Percentiles rank a stretch among this genome's conserved stretches.
phyloP scores from a whole-genome alignment of 345 rosid species.

The Citrus sp. region DNA sequence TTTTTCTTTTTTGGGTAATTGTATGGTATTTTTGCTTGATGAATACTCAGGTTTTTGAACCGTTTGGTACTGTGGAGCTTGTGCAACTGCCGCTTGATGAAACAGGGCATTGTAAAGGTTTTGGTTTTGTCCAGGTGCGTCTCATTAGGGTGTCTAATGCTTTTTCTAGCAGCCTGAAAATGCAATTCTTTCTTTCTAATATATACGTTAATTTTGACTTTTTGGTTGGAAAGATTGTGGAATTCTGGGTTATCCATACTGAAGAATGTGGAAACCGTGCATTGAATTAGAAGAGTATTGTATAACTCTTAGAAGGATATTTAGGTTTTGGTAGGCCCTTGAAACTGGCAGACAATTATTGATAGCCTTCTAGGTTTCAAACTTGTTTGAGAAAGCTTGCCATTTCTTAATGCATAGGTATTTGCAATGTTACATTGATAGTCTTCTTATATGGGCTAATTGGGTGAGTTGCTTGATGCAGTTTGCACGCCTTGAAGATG shows the following conservation, averaged over 20 bases:
- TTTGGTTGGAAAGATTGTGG: no score
- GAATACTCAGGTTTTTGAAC: slow-evolving; percentile 71
- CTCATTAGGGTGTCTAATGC: not conserved
- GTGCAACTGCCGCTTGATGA: slow-evolving; percentile 95
- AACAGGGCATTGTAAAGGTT: slow-evolving; percentile 95
- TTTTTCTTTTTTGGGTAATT: not conserved
- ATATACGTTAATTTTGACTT: no score
- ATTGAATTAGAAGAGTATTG: not conserved
- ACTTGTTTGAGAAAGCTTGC: not conserved
- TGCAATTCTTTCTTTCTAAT: not conserved
- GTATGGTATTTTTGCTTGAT: not conserved
- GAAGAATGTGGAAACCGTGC: not conserved
- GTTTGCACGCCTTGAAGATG: slow-evolving; percentile 91
- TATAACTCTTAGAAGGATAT: not conserved
- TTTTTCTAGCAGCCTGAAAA: slow-evolving; percentile 3
- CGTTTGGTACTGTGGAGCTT: slow-evolving; percentile 92
- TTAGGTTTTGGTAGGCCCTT: not conserved
- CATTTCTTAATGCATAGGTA: not conserved
- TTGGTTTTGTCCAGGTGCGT: slow-evolving; percentile 92
- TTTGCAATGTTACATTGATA: not conserved
- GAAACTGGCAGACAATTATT: not conserved
- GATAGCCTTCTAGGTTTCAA: not conserved
- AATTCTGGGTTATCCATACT: not conserved
- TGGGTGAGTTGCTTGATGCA: slow-evolving; percentile 27
- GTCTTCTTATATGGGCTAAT: not conserved